Conservation (phyloP, 768 basidiomycete species). For the Phaeotremella fagi region DNA sequence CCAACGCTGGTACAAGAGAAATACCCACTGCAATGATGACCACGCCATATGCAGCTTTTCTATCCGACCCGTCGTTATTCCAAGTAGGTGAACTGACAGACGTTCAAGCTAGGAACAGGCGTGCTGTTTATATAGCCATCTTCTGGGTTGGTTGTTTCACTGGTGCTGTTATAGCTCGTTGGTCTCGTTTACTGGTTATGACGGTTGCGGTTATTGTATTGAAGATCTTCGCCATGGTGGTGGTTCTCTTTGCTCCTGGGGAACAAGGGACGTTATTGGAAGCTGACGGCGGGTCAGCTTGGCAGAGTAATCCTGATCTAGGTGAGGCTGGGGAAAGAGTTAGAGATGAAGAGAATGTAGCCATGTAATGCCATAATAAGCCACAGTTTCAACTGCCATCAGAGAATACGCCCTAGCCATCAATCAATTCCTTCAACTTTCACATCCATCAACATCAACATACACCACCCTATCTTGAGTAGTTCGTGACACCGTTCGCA, state of each 20-base stretch:
- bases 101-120: conserved; percentile 14
- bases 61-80: conserved; percentile 26
- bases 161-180: conserved; percentile 6
- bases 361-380: no score
- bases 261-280: not conserved
- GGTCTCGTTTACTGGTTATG: conserved; percentile 3
- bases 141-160: conserved; percentile 24
- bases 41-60: conserved; percentile 29
- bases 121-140: conserved; percentile 17
- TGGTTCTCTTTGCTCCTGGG: conserved; percentile 1
- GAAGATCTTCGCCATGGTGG: conserved; percentile 8
- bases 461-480: no score
- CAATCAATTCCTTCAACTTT: no score
- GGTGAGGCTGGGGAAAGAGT: not conserved
- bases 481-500: no score
- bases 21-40: conserved; percentile 34
- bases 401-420: no score
- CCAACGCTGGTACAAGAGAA: conserved; percentile 21
- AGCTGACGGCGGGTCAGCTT: not conserved
- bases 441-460: no score
- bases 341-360: no score
- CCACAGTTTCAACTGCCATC: no score
- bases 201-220: conserved; percentile 7
- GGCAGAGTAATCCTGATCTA: not conserved
- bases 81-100: not conserved